Base-by-base conservation (phyloP, 2,329 filamentous ascomycete genomes). In the Berkeleyomyces basicola region DNA sequence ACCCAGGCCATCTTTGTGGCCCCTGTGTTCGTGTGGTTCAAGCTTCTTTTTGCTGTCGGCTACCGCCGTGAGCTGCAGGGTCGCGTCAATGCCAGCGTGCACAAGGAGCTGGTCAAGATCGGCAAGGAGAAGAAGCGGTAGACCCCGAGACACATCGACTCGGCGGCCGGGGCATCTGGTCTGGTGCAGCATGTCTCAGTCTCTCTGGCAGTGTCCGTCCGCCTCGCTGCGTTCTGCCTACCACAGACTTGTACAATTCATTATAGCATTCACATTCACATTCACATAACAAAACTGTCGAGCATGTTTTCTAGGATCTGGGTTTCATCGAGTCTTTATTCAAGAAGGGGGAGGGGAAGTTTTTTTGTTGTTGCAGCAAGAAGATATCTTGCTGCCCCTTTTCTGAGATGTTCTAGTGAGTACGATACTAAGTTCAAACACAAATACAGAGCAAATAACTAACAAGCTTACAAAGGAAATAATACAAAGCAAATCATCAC, bases 1-100 rank as follows among this genome's bases (percentile, higher is more conserved):
- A 79, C 95, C 58, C 93, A 97, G 74, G 91, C 93, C 37, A 74
- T 97, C 67, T 92, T 97, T 70, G 79, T 97, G 33, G 93, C 93
- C 0, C 93, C 93, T 7, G 86, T 99, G 70, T 99, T 97, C 69
- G 92, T 97, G 64, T 99, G 93, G 88, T 86, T 99, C 69, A 91
- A 97, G 76, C 75, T 95, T 33, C 79, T 99, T 36, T 99, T 99
- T 77, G 84, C 80, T 69, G 82, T 95, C 59, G 93, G 93, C 58
- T 99, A 97, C 74, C 83, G 93, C 65, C 88, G 86, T 1, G 90
- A 95, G 72, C 78, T 99, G 68, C 90, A 92, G 75, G 80, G 81
- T 65, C 83, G 92, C 59, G 82, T 97, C 53, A 83, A 92, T 66
- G 84, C 85, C 71, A 83, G 81, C 44, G 88, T 96, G 3, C 75